A percentile compares a stretch with the other conserved stretches of the same genome.
These are phyloP conservation scores for Gastrolobium bilobum DNA, from an alignment of 306 rosid genomes.

Conservation along the genomic window DNA sequence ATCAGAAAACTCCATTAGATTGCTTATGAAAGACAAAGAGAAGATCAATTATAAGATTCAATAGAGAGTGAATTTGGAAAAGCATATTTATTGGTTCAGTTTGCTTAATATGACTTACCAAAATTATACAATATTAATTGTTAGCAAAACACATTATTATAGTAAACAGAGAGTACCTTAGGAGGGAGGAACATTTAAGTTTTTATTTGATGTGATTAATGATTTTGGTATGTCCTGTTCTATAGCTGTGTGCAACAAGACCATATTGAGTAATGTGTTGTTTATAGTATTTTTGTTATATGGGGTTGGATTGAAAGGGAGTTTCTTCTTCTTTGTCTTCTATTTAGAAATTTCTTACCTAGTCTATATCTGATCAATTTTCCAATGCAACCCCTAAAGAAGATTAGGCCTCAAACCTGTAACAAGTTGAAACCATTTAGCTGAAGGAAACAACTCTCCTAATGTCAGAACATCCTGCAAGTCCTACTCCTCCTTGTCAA, in stretches of 20 bases:
- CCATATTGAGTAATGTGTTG: not conserved
- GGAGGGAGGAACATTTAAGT: not conserved
- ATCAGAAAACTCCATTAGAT: constrained; percentile 53
- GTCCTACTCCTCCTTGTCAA: too few species aligned
- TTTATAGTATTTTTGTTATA: not conserved
- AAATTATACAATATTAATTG: constrained; percentile 6
- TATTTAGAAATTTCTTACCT: too few species aligned
- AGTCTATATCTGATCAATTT: too few species aligned
- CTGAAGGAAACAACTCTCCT: too few species aligned
- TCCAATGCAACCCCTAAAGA: too few species aligned
- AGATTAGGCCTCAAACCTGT: too few species aligned
- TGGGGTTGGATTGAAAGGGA: not conserved
- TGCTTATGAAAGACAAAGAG: constrained; percentile 8
- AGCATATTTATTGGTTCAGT: not conserved
- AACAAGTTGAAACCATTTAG: too few species aligned
- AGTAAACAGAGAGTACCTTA: not conserved
- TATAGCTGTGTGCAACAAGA: not conserved
- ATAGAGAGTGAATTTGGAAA: not conserved
- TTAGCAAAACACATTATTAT: not conserved
- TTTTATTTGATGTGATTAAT: constrained; percentile 14
- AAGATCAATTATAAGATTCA: not conserved
- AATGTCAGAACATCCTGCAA: too few species aligned
- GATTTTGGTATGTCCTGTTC: constrained; percentile 4
- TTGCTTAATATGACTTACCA: not conserved
- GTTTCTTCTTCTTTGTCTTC: not conserved